phyloP scores from a whole-genome alignment of 441 rosid species.

The Arabidopsis lyrata region DNA sequence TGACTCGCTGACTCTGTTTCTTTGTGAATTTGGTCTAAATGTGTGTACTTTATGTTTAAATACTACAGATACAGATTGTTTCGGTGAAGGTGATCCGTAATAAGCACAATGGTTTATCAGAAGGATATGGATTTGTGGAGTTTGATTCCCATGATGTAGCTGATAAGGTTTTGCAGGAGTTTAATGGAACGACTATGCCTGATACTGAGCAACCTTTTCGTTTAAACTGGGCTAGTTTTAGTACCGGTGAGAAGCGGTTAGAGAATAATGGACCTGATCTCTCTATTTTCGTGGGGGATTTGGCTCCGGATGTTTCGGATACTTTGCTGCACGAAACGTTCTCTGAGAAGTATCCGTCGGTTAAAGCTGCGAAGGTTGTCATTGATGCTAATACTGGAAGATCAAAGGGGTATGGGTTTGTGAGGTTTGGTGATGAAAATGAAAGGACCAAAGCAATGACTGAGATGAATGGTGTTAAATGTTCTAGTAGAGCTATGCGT shows the following conservation, averaged over 20 bases:
- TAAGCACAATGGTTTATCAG: conserved; percentile 81
- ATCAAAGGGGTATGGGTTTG: conserved; percentile 96
- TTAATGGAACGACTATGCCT: conserved; percentile 68
- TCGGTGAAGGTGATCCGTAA: conserved; percentile 91
- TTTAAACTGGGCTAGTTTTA: conserved; percentile 96
- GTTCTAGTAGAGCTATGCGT: conserved; percentile 95
- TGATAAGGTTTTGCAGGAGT: conserved; percentile 78
- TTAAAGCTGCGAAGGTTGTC: conserved; percentile 89
- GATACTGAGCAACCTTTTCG: conserved; percentile 83
- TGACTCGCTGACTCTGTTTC: conserved; percentile 2
- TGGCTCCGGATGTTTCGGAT: conserved; percentile 90
- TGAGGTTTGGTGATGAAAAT: conserved; percentile 87
- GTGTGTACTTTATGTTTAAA: not conserved
- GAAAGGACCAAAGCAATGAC: conserved; percentile 86
- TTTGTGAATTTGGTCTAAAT: not conserved
- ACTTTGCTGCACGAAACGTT: conserved; percentile 73
- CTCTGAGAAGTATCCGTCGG: conserved; percentile 73
- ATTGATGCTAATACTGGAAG: conserved; percentile 88
- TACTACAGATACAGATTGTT: conserved; percentile 56
- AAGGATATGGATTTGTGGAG: conserved; percentile 95
- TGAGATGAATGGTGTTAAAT: conserved; percentile 91
- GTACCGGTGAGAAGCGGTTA: conserved; percentile 81
- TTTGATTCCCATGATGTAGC: conserved; percentile 78
- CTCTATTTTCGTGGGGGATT: conserved; percentile 95
- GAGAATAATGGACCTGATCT: conserved; percentile 83